Conservation (phyloP, 176 grass and related monocot species). For the Lolium rigidum region DNA sequence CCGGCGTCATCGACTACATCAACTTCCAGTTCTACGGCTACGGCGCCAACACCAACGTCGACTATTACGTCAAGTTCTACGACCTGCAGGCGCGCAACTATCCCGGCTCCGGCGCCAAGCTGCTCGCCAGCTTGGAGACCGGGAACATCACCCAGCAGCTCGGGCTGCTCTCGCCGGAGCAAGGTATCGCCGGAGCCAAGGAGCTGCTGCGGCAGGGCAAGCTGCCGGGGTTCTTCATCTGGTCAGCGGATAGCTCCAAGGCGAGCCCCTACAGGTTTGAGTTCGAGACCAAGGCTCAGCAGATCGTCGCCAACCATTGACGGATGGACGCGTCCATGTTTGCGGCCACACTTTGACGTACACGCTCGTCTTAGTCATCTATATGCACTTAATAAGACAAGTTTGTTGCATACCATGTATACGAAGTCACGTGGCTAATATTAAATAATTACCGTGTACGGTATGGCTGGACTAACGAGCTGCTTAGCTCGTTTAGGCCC, state of each 20-base stretch:
- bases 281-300: slow-evolving; percentile 51
- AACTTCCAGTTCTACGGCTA: slow-evolving; percentile 89
- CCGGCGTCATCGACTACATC: slow-evolving; percentile 56
- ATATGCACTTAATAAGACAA: no score
- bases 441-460: no score
- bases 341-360: no score
- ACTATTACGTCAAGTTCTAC: slow-evolving; percentile 50
- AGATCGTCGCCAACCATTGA: slow-evolving; percentile 57
- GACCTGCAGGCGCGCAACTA: slow-evolving; percentile 42
- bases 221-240: slow-evolving; percentile 67
- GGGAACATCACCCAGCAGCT: not conserved
- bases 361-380: no score
- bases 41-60: slow-evolving; percentile 41
- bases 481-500: no score
- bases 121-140: slow-evolving; percentile 65
- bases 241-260: slow-evolving; percentile 60
- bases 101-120: slow-evolving; percentile 37
- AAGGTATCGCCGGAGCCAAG: slow-evolving; percentile 34
- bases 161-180: slow-evolving; percentile 39
- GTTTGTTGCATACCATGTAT: no score
- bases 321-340: not conserved
- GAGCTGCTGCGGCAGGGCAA: slow-evolving; percentile 53
- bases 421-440: no score
- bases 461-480: no score
- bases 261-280: slow-evolving; percentile 12